These are phyloP conservation scores for Aspergillus olivimuriae DNA, from an alignment of 495 filamentous ascomycete genomes.

Conservation along the genomic window DNA sequence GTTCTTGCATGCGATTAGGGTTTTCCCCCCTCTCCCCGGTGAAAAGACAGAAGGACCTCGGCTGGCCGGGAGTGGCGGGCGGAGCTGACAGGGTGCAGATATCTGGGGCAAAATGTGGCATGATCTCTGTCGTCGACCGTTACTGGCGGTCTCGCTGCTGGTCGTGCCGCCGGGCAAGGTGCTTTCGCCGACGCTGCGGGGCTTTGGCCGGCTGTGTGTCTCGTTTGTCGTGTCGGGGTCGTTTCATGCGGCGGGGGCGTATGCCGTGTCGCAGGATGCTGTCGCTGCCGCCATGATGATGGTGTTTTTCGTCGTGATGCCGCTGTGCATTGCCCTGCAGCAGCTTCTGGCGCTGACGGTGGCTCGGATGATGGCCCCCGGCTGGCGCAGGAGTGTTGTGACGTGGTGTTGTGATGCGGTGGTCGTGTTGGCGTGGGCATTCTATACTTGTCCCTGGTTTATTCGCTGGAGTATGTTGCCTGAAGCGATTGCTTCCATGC, in stretches of 20 bases:
- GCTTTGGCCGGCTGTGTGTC: constrained; percentile 4
- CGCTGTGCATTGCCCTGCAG: constrained; percentile 11
- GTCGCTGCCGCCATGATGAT: constrained; percentile 13
- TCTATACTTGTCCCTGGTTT: constrained; percentile 15
- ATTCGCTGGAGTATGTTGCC: constrained; percentile 15
- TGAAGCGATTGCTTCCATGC: constrained; percentile 9
- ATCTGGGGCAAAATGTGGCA: constrained; percentile 20
- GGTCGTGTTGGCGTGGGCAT: constrained; percentile 10
- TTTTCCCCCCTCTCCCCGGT: too few species aligned
- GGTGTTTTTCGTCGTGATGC: constrained; percentile 13
- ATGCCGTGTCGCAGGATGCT: constrained; percentile 7
- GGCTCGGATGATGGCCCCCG: neutral
- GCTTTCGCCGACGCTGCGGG: neutral
- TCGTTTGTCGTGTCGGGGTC: constrained; percentile 12
- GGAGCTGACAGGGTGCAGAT: too few species aligned
- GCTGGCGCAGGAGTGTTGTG: constrained; percentile 36
- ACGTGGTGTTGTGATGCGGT: constrained; percentile 50
- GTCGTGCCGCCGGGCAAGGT: neutral
- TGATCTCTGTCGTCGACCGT: constrained; percentile 14
- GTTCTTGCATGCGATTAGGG: too few species aligned
- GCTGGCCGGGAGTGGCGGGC: too few species aligned
- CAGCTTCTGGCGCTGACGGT: constrained; percentile 2
- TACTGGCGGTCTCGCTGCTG: constrained; percentile 6
- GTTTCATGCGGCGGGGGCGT: constrained; percentile 10
- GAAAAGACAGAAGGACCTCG: too few species aligned